Evolutionary conservation across 2,329 filamentous ascomycete genomes (phyloP).

Genomic region (Gyromitra esculenta): DNA sequence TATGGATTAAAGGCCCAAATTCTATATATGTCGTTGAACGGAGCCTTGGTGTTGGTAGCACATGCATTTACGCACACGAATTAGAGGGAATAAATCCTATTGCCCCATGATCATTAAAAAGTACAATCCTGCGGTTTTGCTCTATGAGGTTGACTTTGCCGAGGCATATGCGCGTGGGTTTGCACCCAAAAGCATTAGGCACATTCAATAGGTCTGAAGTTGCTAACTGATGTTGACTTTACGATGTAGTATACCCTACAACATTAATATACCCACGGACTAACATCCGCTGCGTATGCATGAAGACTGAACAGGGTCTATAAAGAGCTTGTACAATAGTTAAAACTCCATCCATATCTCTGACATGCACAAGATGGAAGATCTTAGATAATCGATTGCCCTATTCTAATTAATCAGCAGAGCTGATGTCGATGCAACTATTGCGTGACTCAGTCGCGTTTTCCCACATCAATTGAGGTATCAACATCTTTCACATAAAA

Average conservation of each 20-base stretch:
- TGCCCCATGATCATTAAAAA: constrained; percentile 14
- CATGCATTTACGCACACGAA: background rate
- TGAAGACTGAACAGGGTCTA: background rate
- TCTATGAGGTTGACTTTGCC: background rate
- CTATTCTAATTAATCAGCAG: constrained; percentile 26
- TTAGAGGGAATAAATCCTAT: background rate
- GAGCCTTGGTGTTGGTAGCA: background rate
- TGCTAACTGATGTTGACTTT: background rate
- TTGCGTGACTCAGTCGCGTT: constrained; percentile 36
- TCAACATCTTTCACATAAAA: constrained; percentile 30
- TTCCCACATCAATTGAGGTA: background rate
- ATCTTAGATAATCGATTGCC: constrained; percentile 35
- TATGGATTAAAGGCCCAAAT: background rate
- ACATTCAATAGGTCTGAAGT: background rate
- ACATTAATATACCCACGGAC: constrained; percentile 8
- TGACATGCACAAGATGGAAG: constrained; percentile 24
- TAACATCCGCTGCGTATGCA: constrained; percentile 12
- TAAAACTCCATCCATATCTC: constrained; percentile 5
- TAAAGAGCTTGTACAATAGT: constrained; percentile 5
- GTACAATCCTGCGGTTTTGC: constrained; percentile 1
- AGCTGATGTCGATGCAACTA: constrained; percentile 15
- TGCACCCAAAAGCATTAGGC: background rate
- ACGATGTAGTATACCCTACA: background rate
- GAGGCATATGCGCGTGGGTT: constrained; percentile 8
- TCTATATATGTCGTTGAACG: background rate